phyloP scores from a whole-genome alignment of 768 basidiomycete species.

The Suillus bovinus region DNA sequence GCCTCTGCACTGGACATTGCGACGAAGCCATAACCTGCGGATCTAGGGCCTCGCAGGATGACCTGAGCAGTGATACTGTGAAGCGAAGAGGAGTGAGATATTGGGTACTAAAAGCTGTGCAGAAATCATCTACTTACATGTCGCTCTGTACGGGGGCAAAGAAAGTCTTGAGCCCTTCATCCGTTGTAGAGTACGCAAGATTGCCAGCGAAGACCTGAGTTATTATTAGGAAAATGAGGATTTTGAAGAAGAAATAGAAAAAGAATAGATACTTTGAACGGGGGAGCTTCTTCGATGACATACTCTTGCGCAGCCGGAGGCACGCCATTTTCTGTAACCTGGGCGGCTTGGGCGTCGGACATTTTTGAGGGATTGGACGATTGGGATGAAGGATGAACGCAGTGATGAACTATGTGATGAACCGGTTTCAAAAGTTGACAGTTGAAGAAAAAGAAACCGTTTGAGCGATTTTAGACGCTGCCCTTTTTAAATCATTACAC shows the following conservation, averaged over 20 bases:
- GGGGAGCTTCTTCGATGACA: conserved; percentile 67
- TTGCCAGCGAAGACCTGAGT: conserved; percentile 82
- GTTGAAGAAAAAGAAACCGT: conserved; percentile 58
- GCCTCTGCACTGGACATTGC: conserved; percentile 79
- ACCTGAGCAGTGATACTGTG: conserved; percentile 78
- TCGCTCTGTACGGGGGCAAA: conserved; percentile 86
- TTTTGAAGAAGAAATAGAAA: conserved; percentile 21
- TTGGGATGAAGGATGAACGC: conserved; percentile 50
- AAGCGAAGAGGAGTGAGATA: conserved; percentile 18
- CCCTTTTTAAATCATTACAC: conserved; percentile 3
- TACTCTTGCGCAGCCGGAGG: conserved; percentile 73
- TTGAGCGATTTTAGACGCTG: conserved; percentile 19
- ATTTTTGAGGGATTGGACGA: conserved; percentile 63
- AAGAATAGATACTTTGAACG: conserved; percentile 64
- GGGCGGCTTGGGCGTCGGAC: conserved; percentile 91
- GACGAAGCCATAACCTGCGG: conserved; percentile 94
- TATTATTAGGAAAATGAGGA: conserved; percentile 12
- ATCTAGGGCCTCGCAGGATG: conserved; percentile 81
- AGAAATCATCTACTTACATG: conserved; percentile 77
- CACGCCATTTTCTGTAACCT: conserved; percentile 81
- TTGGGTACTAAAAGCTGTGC: not conserved
- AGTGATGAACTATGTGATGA: conserved; percentile 66
- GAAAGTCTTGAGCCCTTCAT: conserved; percentile 93
- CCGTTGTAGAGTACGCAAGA: conserved; percentile 91
- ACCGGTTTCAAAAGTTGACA: conserved; percentile 82